Percentiles rank a stretch among this genome's conserved stretches.
Conservation (phyloP, 352 stramenopile species). For the Elongisporangium prolatum region DNA sequence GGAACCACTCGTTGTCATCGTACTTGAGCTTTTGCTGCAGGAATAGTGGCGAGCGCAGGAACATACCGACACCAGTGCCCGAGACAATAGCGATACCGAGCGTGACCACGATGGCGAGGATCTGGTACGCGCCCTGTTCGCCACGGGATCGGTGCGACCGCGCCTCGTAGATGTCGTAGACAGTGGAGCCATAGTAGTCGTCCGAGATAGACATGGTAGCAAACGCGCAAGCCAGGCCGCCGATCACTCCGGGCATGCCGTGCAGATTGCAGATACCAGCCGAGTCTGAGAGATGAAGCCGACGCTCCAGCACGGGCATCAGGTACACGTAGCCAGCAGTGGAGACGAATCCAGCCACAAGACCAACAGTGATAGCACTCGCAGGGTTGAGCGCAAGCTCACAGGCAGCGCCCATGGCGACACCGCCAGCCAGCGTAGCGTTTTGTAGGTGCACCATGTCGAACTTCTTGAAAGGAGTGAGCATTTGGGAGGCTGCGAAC, state of each 20-base stretch:
- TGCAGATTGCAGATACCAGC: slow-evolving; percentile 77
- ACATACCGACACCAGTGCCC: slow-evolving; percentile 24
- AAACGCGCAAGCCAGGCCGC: slow-evolving; percentile 48
- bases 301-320: slow-evolving; percentile 29
- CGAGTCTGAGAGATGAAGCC: slow-evolving; percentile 44
- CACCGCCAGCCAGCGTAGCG: slow-evolving; percentile 76
- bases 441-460: slow-evolving; percentile 86
- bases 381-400: slow-evolving; percentile 67
- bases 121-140: slow-evolving; percentile 53
- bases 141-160: slow-evolving; percentile 32
- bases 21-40: slow-evolving; percentile 55
- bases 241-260: slow-evolving; percentile 65
- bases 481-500: slow-evolving; percentile 41
- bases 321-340: slow-evolving; percentile 40
- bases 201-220: slow-evolving; percentile 44
- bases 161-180: slow-evolving; percentile 45
- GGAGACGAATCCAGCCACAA: slow-evolving; percentile 47
- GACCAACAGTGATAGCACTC: slow-evolving; percentile 41
- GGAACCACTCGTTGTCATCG: slow-evolving; percentile 69
- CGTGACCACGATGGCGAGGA: slow-evolving; percentile 46
- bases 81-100: slow-evolving; percentile 31
- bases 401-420: slow-evolving; percentile 73
- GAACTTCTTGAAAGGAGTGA: slow-evolving; percentile 57
- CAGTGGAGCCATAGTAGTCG: slow-evolving; percentile 36
- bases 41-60: slow-evolving; percentile 44